These are phyloP conservation scores for Phytophthora multivora DNA, from an alignment of 352 stramenopile species.

Conservation along the genomic window DNA sequence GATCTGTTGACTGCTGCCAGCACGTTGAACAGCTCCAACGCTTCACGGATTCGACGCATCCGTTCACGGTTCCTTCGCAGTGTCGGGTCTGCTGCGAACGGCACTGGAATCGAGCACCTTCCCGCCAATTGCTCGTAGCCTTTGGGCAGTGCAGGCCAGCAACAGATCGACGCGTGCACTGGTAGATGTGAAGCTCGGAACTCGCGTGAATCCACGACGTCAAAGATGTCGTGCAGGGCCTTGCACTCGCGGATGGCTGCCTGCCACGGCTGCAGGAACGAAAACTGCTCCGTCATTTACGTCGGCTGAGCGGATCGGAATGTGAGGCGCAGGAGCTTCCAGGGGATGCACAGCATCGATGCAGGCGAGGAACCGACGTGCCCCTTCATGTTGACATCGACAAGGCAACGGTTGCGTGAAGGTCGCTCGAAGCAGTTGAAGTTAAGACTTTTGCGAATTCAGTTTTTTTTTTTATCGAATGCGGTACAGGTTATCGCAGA, in stretches of 20 bases:
- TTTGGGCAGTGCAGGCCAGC: slow-evolving; percentile 14
- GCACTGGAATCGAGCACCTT: slow-evolving; percentile 10
- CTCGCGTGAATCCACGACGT: slow-evolving; percentile 3
- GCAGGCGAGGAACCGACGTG: slow-evolving; percentile 2
- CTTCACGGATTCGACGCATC: slow-evolving; percentile 20
- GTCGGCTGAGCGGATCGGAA: background rate
- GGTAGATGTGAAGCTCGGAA: slow-evolving; percentile 6
- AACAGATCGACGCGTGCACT: slow-evolving; percentile 9
- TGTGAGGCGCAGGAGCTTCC: slow-evolving; percentile 1
- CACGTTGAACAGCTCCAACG: slow-evolving; percentile 24
- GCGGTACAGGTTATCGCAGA: no score
- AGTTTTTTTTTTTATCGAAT: no score
- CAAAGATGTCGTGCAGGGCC: slow-evolving; percentile 6
- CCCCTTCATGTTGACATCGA: background rate
- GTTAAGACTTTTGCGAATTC: no score
- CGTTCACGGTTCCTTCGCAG: background rate
- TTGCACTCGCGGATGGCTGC: slow-evolving; percentile 7
- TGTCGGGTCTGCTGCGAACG: slow-evolving; percentile 12
- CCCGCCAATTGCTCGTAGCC: slow-evolving; percentile 9
- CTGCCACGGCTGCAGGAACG: slow-evolving; percentile 15
- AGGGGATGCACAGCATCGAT: background rate
- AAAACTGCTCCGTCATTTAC: slow-evolving; percentile 9
- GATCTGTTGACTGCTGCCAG: slow-evolving; percentile 12
- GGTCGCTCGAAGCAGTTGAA: background rate
- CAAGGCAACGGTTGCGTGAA: background rate